Percentiles rank a stretch among this genome's conserved stretches.
phyloP scores from a whole-genome alignment of 75 land plant species.

The Selaginella tamariscina region DNA sequence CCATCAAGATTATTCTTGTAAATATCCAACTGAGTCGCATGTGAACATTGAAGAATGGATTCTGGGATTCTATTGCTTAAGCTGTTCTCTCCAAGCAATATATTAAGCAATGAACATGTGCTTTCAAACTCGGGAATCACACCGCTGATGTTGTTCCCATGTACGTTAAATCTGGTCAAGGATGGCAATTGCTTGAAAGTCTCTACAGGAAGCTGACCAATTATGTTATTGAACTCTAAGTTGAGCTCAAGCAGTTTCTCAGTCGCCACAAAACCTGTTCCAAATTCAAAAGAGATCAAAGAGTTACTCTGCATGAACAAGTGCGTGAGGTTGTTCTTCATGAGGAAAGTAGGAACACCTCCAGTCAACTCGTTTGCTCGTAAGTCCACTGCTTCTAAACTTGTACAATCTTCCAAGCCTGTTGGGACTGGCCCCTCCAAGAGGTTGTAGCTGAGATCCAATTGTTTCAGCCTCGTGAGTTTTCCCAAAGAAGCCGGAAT shows the following conservation, averaged over 20 bases:
- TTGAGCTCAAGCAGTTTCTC: too few species aligned
- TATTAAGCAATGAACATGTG: neutral
- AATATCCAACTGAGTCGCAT: neutral
- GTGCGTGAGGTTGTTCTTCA: neutral
- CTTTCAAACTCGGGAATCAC: neutral
- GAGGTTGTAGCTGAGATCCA: neutral
- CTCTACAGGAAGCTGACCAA: neutral
- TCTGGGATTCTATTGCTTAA: neutral
- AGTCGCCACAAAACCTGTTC: neutral
- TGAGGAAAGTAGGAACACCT: neutral
- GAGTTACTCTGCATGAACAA: neutral
- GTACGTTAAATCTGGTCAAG: neutral
- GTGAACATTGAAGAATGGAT: neutral
- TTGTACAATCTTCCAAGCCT: neutral
- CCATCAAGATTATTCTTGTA: neutral
- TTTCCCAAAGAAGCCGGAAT: neutral
- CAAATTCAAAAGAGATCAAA: neutral
- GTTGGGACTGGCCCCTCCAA: neutral
- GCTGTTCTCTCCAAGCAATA: neutral
- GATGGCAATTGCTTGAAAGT: neutral
- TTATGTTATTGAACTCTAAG: neutral
- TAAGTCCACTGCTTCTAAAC: neutral
- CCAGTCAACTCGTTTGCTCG: neutral
- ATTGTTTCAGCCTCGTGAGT: neutral
- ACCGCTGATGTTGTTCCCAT: neutral